Conservation (phyloP, 140 eudicot genomes). For the Senecio squalidus region DNA sequence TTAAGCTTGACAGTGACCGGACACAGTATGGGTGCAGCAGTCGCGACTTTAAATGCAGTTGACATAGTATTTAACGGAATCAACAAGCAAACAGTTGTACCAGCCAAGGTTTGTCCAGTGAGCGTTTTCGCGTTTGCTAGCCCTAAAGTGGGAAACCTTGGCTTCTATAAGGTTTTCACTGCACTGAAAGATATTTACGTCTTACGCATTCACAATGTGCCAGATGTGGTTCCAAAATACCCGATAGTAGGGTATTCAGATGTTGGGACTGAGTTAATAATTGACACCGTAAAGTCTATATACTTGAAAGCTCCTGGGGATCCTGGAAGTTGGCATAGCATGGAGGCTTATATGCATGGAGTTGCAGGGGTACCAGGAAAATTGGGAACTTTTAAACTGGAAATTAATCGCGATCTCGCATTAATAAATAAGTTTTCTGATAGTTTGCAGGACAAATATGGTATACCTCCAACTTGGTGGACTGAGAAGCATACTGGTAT, state of each 20-base stretch:
- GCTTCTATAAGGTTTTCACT: background rate
- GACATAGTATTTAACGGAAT: background rate
- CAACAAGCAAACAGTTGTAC: background rate
- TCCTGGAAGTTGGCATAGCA: background rate
- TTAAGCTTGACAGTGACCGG: background rate
- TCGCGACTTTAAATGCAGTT: background rate
- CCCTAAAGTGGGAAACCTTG: background rate
- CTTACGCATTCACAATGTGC: background rate
- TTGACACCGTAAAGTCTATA: background rate
- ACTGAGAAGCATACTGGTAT: background rate
- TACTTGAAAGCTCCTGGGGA: background rate
- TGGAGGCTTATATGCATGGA: background rate
- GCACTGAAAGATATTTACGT: background rate
- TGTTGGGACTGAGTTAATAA: background rate
- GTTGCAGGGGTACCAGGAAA: background rate
- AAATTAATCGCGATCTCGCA: background rate
- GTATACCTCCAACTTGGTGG: background rate
- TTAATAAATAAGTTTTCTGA: background rate
- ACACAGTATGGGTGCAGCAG: background rate
- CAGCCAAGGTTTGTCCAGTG: background rate
- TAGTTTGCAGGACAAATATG: background rate
- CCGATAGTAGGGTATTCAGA: background rate
- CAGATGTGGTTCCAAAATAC: background rate
- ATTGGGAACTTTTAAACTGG: background rate
- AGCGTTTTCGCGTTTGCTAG: background rate